phyloP scores from a whole-genome alignment of 495 filamentous ascomycete species.

The Collariella sp. region DNA sequence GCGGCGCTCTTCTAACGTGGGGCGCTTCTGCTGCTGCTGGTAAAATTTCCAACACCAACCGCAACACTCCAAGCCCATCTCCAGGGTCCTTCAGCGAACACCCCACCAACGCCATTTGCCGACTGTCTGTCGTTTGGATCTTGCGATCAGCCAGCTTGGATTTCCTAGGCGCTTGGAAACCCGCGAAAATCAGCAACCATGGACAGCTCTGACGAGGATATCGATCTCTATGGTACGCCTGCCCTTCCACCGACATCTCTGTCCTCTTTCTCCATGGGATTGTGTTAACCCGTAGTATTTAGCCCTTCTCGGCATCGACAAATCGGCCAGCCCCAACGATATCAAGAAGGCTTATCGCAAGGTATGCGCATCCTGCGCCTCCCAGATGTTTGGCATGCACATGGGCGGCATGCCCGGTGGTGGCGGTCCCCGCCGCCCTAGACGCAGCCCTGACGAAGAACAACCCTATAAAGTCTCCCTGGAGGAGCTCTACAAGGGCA shows the following conservation, averaged over 20 bases:
- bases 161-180: neutral
- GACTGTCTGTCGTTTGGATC: neutral
- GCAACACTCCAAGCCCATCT: no score
- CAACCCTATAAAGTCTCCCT: constrained; percentile 82
- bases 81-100: neutral
- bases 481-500: constrained; percentile 95
- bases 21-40: neutral
- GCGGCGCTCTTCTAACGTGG: neutral
- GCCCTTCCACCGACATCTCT: no score
- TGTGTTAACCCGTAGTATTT: neutral
- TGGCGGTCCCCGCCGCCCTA: constrained; percentile 48
- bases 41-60: constrained; percentile 4
- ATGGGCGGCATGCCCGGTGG: constrained; percentile 51
- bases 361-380: constrained; percentile 42
- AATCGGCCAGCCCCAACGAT: constrained; percentile 63
- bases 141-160: neutral
- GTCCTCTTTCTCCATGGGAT: neutral
- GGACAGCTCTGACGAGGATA: constrained; percentile 37
- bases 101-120: neutral
- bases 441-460: constrained; percentile 73
- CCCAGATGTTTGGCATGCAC: constrained; percentile 83
- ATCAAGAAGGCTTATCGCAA: constrained; percentile 98
- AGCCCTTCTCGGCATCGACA: constrained; percentile 71
- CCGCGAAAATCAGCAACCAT: constrained; percentile 24
- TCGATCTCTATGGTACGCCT: constrained; percentile 65